These are phyloP conservation scores for Colletotrichum sp. DNA, from an alignment of 2,329 filamentous ascomycete genomes.

Conservation along the genomic window DNA sequence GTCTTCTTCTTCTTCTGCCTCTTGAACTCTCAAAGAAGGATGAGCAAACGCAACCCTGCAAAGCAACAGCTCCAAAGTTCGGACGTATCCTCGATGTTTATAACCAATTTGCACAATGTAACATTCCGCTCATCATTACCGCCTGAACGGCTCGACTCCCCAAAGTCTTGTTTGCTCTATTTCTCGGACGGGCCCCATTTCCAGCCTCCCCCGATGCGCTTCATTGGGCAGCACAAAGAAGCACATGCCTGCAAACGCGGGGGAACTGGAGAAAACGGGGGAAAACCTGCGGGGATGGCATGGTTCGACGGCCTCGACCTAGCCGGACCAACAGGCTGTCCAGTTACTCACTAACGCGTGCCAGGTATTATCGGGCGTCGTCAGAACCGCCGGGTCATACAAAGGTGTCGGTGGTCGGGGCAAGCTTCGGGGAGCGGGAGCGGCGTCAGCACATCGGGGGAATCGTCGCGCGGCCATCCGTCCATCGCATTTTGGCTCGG, in stretches of 20 bases:
- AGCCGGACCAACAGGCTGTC: background rate
- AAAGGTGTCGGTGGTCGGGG: background rate
- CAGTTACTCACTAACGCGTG: background rate
- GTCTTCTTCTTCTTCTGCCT: too few species aligned
- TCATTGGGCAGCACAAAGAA: background rate
- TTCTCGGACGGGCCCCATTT: background rate
- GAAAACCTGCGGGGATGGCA: background rate
- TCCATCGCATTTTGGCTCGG: background rate
- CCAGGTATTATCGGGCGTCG: background rate
- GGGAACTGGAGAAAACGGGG: background rate
- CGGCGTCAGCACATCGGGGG: background rate
- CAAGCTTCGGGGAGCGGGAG: conserved; percentile 2
- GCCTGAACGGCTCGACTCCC: background rate
- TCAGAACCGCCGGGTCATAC: background rate
- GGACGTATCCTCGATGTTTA: background rate
- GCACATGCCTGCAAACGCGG: background rate
- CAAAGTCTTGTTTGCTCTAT: background rate
- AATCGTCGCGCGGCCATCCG: conserved; percentile 6
- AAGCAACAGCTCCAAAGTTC: background rate
- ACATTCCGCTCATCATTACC: background rate
- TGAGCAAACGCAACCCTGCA: background rate
- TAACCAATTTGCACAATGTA: background rate
- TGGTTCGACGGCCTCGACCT: background rate
- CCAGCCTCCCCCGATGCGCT: background rate
- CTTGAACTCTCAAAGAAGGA: background rate